A percentile compares a stretch with the other conserved stretches of the same genome.
Evolutionary conservation across 768 basidiomycete genomes (phyloP).

Genomic region (Termitomyces sp.): DNA sequence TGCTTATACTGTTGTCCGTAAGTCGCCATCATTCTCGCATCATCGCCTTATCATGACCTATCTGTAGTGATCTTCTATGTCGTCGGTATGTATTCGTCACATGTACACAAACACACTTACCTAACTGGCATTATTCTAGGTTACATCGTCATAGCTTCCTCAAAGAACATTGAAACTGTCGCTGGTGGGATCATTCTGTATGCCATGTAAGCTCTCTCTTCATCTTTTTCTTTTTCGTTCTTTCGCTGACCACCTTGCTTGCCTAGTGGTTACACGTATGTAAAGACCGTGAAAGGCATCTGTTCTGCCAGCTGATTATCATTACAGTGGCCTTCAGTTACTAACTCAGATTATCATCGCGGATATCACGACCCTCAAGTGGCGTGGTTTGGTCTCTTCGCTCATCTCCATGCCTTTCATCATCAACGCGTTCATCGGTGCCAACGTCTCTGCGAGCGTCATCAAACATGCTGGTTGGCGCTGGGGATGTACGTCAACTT

Average conservation of each 20-base stretch:
- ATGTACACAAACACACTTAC: not conserved
- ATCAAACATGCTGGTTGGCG: conserved; percentile 46
- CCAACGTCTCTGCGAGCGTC: conserved; percentile 49
- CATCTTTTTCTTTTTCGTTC: conserved; percentile 3
- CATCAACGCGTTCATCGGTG: conserved; percentile 60
- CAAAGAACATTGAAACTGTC: conserved; percentile 36
- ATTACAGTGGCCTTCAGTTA: conserved; percentile 49
- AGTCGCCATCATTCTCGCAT: conserved; percentile 19
- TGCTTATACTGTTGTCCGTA: conserved; percentile 53
- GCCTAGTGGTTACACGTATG: conserved; percentile 55
- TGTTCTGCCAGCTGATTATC: conserved; percentile 10
- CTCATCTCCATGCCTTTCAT: conserved; percentile 48
- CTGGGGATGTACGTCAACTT: conserved; percentile 55
- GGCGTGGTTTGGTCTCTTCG: conserved; percentile 36
- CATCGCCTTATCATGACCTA: not conserved
- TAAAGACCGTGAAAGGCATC: conserved; percentile 10
- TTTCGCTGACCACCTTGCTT: conserved; percentile 15
- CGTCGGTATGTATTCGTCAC: conserved; percentile 32
- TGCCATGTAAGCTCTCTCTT: conserved; percentile 34
- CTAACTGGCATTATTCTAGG: conserved; percentile 20
- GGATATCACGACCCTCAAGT: conserved; percentile 52
- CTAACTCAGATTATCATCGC: conserved; percentile 61
- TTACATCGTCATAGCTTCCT: conserved; percentile 49
- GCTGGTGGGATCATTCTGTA: conserved; percentile 55
- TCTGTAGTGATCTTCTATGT: conserved; percentile 51